A percentile compares a stretch with the other conserved stretches of the same genome.
Evolutionary conservation across 2,329 filamentous ascomycete species (phyloP).

Genomic region (Alternaria atra): DNA sequence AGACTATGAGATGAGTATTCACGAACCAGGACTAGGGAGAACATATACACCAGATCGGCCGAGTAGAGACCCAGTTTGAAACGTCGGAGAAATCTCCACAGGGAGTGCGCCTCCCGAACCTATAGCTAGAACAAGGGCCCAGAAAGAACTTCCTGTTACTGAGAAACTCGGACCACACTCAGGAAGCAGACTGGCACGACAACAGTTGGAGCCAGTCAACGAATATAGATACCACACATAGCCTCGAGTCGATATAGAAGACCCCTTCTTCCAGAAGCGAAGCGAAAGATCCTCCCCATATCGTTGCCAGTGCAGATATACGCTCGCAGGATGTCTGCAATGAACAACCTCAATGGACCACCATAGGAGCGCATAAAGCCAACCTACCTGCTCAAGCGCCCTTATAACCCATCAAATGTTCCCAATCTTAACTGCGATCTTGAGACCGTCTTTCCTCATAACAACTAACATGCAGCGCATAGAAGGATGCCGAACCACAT

Average conservation of each 20-base stretch:
- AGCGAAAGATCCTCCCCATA: neutral
- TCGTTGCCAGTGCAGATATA: neutral
- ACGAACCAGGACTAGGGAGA: neutral
- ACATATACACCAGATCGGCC: neutral
- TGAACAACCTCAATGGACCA: neutral
- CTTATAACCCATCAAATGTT: neutral
- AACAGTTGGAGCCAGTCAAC: neutral
- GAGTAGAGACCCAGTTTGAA: neutral
- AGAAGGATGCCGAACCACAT: too few species aligned
- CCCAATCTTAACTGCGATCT: neutral
- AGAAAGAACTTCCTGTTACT: neutral
- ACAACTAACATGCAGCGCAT: neutral
- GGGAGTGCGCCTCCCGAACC: neutral
- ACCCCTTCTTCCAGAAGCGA: too few species aligned
- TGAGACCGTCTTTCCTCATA: neutral
- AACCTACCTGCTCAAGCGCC: neutral
- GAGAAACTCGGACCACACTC: neutral
- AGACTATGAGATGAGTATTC: neutral
- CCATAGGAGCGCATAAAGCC: neutral
- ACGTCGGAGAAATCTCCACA: neutral
- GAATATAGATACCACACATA: neutral
- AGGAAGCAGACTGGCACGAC: neutral
- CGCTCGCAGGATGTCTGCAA: neutral
- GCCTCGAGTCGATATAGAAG: neutral
- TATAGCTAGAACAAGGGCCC: neutral